Base-by-base conservation (phyloP, 202 grass and related monocot genomes). In the Bolboschoenoplectus hybrid region DNA sequence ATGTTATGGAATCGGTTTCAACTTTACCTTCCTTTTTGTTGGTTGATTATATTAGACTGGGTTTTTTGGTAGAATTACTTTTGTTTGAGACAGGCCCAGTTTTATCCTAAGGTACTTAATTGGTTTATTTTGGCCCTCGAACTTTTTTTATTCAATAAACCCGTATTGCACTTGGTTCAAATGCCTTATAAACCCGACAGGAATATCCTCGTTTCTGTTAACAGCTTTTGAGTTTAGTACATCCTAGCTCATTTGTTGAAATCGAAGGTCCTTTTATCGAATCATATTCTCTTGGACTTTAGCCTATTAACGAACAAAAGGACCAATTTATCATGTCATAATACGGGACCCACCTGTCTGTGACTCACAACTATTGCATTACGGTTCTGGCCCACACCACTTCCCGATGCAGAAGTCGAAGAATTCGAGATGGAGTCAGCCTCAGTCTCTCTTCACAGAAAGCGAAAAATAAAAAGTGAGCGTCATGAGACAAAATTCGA, bases 351-450 rank as follows among this genome's bases (percentile, higher is more conserved):
- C 88, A 94, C 96, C 96, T 98, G 96, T 64, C 93, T 92, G 79
- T 95, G 90, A 88, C 93, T 98, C 55, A 98, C 96, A 5, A 95
- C 88, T 70, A 98, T 98, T 7, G 89, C 45, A 69, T 95, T 97
- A 67, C 93, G 90, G 80, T 85, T 97, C 81, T 91, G 91, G 13
- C 58, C 9, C 72, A 50, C 88, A 53, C 85, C 17, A 57, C 43
- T 85, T 40, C 14, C 84, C 3, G 76, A n/a, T 5, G 76, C 67
- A 17, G 20, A 36, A 79, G 6, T 57, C 12, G 64, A 86, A 65
- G 75, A 74, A 62, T 26, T 70, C 44, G 51, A 46, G 8, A 85
- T 47, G 58, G 81, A 14, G 13, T 65, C 73, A 87, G 85, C 82
- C 75, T 16, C 83, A 19, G 34, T 62, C 34, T 63, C 83, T 49